Conservation (phyloP, 176 grass and related monocot genomes). For the Avena sativa region DNA sequence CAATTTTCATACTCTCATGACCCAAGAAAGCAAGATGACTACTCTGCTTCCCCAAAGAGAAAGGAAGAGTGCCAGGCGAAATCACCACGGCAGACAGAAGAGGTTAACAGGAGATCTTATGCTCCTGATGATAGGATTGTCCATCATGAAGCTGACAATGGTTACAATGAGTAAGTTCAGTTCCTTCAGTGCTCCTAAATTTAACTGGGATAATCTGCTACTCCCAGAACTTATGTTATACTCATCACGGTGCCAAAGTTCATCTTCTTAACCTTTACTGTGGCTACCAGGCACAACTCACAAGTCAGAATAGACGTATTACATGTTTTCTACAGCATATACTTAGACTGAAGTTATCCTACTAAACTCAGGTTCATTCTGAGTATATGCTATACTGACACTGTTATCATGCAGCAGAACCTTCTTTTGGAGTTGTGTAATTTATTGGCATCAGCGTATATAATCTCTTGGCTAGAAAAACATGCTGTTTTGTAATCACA, state of each 20-base stretch:
- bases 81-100: conserved; percentile 5
- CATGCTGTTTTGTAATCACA: neutral
- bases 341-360: neutral
- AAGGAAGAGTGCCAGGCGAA: neutral
- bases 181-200: conserved; percentile 12
- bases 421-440: neutral
- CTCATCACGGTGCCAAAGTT: neutral
- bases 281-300: neutral
- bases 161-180: conserved; percentile 18
- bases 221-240: neutral
- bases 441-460: conserved; percentile 16
- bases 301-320: neutral
- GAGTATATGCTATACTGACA: conserved; percentile 13
- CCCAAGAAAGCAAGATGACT: conserved; percentile 20
- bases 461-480: neutral
- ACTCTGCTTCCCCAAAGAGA: conserved; percentile 4
- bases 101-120: conserved; percentile 9
- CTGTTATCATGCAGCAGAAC: neutral
- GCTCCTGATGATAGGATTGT: neutral
- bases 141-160: neutral
- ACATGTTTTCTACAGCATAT: conserved; percentile 10
- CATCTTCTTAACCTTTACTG: conserved; percentile 5
- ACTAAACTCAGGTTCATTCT: conserved; percentile 9
- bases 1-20: conserved; percentile 17
- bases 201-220: conserved; percentile 10